Conservation (phyloP, 2,329 filamentous ascomycete species). For the Fusarium cicatricum region DNA sequence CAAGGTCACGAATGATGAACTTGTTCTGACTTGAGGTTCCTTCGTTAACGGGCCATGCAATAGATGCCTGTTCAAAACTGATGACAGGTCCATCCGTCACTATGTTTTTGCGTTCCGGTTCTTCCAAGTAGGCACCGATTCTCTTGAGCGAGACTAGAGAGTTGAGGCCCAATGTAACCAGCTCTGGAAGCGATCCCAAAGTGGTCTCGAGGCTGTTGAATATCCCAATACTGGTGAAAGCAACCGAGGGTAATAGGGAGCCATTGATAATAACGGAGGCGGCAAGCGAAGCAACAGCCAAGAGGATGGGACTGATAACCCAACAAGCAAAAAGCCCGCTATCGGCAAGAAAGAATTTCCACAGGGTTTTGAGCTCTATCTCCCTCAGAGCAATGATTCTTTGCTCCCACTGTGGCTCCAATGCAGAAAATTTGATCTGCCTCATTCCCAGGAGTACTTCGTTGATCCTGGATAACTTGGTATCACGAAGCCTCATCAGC, state of each 20-base stretch:
- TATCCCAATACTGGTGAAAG: slow-evolving; percentile 80
- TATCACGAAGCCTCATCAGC: slow-evolving; percentile 77
- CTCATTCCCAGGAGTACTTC: slow-evolving; percentile 80
- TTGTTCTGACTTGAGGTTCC: slow-evolving; percentile 63
- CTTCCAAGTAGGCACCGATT: slow-evolving; percentile 73
- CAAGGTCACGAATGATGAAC: slow-evolving; percentile 70
- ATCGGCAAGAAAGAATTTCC: slow-evolving; percentile 71
- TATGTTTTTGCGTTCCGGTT: slow-evolving; percentile 66
- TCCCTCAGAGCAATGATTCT: slow-evolving; percentile 69
- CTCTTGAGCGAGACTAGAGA: slow-evolving; percentile 74
- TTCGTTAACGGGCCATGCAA: slow-evolving; percentile 76
- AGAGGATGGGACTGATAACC: slow-evolving; percentile 75
- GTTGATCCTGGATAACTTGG: slow-evolving; percentile 76
- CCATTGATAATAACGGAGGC: slow-evolving; percentile 72
- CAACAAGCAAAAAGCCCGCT: slow-evolving; percentile 71
- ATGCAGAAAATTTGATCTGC: slow-evolving; percentile 82
- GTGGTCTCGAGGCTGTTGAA: slow-evolving; percentile 76
- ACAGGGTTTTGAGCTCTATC: slow-evolving; percentile 70
- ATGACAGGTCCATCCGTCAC: slow-evolving; percentile 66
- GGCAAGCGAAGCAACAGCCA: slow-evolving; percentile 74
- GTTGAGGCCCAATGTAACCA: slow-evolving; percentile 75
- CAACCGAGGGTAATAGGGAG: slow-evolving; percentile 72
- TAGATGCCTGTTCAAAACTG: slow-evolving; percentile 69
- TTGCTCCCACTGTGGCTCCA: slow-evolving; percentile 76
- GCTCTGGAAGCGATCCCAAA: slow-evolving; percentile 73